These are phyloP conservation scores for Zymoseptoria tritici DNA, from an alignment of 2,329 filamentous ascomycete species.

Conservation along the genomic window DNA sequence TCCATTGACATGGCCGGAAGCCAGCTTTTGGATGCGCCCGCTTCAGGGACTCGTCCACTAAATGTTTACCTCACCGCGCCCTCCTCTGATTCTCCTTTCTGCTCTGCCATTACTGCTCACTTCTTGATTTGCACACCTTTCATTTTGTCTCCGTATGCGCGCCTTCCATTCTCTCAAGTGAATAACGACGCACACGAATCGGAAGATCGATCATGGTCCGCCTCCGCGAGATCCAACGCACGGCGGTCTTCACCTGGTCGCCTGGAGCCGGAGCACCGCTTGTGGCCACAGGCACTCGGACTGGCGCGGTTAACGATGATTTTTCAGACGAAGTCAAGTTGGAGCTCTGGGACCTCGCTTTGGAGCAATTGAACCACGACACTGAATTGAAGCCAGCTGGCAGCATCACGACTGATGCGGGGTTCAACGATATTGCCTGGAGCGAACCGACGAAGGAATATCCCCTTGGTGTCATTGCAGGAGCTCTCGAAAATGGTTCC, in stretches of 20 bases:
- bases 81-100: background rate
- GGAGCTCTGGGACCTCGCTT: conserved; percentile 88
- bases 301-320: conserved; percentile 90
- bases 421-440: conserved; percentile 98
- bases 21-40: background rate
- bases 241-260: conserved; percentile 96
- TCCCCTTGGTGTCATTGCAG: conserved; percentile 83
- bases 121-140: background rate
- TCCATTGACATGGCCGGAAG: background rate
- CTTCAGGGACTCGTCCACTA: background rate
- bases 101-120: background rate
- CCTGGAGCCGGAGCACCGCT: conserved; percentile 70
- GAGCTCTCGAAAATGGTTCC: conserved; percentile 87
- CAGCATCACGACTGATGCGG: conserved; percentile 80
- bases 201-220: conserved; percentile 66
- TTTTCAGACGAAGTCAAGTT: conserved; percentile 96
- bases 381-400: conserved; percentile 79
- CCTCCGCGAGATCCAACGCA: conserved; percentile 91
- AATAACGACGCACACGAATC: conserved; percentile 15
- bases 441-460: conserved; percentile 70
- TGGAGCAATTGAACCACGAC: conserved; percentile 67
- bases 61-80: background rate
- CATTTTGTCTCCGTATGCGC: conserved; percentile 1
- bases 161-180: background rate
- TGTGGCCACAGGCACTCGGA: conserved; percentile 86